Conservation (phyloP, 306 rosid genomes). For the Mucuna pruriens region DNA sequence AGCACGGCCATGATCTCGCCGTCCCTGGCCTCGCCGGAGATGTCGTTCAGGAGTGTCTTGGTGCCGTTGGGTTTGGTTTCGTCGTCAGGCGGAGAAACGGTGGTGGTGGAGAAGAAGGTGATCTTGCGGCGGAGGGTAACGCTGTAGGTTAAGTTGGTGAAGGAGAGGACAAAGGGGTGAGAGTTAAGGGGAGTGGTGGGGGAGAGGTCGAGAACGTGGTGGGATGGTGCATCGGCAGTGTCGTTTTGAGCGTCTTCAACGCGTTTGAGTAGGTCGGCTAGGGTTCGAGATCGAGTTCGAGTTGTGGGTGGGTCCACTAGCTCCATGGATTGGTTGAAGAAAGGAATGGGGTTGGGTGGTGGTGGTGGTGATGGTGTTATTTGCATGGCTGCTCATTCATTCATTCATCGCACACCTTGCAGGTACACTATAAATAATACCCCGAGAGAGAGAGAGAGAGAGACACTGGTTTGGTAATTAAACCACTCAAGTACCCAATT, state of each 20-base stretch:
- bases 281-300: conserved; percentile 37
- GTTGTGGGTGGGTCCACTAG: conserved; percentile 32
- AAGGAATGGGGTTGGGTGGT: too few relatives aligned
- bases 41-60: conserved; percentile 63
- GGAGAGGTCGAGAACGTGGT: conserved; percentile 41
- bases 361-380: too few relatives aligned
- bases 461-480: not conserved
- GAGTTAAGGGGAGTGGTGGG: conserved; percentile 31
- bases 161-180: conserved; percentile 71
- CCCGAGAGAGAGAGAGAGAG: too few relatives aligned
- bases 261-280: conserved; percentile 73
- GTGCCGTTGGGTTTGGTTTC: conserved; percentile 26
- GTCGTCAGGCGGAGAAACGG: not conserved
- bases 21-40: conserved; percentile 91
- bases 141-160: conserved; percentile 69
- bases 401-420: not conserved
- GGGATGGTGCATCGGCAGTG: not conserved
- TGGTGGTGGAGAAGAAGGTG: conserved; percentile 12
- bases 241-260: conserved; percentile 68
- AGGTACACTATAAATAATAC: too few relatives aligned
- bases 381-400: too few relatives aligned
- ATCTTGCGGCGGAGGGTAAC: conserved; percentile 57
- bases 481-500: not conserved
- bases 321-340: conserved; percentile 62
- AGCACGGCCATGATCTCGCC: conserved; percentile 95